Conservation (phyloP, 768 basidiomycete species). For the Russula abietina region DNA sequence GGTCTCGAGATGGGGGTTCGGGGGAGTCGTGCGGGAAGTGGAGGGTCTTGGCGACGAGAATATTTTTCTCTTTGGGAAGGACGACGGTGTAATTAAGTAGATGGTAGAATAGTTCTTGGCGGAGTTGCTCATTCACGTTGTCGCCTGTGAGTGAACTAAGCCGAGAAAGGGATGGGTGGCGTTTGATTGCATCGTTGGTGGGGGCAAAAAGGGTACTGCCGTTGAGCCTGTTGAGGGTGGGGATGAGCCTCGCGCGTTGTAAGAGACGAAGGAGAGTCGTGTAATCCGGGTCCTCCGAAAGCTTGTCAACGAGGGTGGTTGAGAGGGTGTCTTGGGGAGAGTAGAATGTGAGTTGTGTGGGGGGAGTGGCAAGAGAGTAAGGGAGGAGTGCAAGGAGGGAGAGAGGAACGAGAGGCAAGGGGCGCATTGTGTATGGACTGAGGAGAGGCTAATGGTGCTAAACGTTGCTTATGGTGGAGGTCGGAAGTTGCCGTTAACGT, state of each 20-base stretch:
- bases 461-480: no score
- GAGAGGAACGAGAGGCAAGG: slow-evolving; percentile 4
- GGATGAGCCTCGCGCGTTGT: slow-evolving; percentile 81
- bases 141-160: slow-evolving; percentile 47
- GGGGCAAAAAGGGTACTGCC: slow-evolving; percentile 88
- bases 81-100: slow-evolving; percentile 75
- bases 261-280: slow-evolving; percentile 67
- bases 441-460: not conserved
- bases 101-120: slow-evolving; percentile 94
- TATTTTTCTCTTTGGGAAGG: slow-evolving; percentile 38
- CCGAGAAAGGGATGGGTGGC: slow-evolving; percentile 37
- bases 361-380: slow-evolving; percentile 36
- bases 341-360: slow-evolving; percentile 35
- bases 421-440: slow-evolving; percentile 16
- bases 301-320: slow-evolving; percentile 70
- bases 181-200: slow-evolving; percentile 82
- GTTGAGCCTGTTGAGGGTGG: slow-evolving; percentile 83
- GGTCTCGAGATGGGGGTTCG: slow-evolving; percentile 59
- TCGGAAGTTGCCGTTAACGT: no score
- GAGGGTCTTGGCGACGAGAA: slow-evolving; percentile 50
- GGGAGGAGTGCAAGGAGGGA: slow-evolving; percentile 30
- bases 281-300: slow-evolving; percentile 72
- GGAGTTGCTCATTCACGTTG: slow-evolving; percentile 76
- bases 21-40: slow-evolving; percentile 58
- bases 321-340: slow-evolving; percentile 32